Evolutionary conservation across 2,329 filamentous ascomycete species (phyloP), one percentile per base, ranked within the genome.

Genomic region (Herpomyces periplanetae): DNA sequence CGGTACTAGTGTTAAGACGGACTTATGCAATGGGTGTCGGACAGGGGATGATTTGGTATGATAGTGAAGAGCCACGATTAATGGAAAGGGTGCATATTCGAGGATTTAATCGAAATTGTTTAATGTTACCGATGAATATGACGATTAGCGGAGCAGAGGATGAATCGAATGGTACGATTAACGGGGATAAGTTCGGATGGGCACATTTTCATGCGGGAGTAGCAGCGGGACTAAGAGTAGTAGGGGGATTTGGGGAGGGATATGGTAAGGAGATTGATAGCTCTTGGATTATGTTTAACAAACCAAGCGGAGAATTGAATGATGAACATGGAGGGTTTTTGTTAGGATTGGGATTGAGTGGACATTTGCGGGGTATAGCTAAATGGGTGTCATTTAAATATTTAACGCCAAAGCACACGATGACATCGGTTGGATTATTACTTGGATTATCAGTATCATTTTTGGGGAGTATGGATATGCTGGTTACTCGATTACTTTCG

Each of bases 331-430:
- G 80, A 12, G 80, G 80, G 0, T 80, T 96, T 26, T 41, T 96
- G 16, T 47, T 96, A 1, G 80, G 71, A 3, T 47, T 96, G 3
- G 80, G 80, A 3, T 44, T 96, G 10, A 88, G 88, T 29, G 84
- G 80, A 0, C 84, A 96, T 39, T 44, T 96, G n/a, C 80, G 68
- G 28, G 63, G 58, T 4, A 52, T 96, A 11, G 80, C 80, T 2
- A 91, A 91, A 42, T 96, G 80, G 75, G 62, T 96, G 16, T 75
- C 73, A 5, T 96, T 91, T 49, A 91, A 88, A 33, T 96, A 96
- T 29, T 45, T 96, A n/a, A 96, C 80, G 0, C 75, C 80, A 1
- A 96, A 96, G 32, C 84, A 96, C 37, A 85, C 73, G 11, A 96
- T 96, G 80, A 91, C 80, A 10, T 91, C 80, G 1, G 75, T 96